Conservation (phyloP, 169 alveolate species). For the Cyclospora cayetanensis region DNA sequence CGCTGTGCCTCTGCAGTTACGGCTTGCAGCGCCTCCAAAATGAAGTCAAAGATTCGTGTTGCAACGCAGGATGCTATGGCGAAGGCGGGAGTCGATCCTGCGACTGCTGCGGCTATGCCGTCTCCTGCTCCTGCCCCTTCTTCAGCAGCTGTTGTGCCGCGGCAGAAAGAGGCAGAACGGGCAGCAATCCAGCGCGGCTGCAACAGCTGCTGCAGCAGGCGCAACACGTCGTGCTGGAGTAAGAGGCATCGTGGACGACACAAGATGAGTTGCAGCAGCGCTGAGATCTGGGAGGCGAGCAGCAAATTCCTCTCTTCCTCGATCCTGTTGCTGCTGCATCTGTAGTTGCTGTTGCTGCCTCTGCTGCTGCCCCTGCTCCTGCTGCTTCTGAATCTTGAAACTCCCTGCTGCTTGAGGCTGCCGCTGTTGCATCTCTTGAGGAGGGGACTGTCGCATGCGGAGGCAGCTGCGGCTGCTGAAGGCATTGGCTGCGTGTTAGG, state of each 20-base stretch:
- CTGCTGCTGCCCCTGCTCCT: not conserved
- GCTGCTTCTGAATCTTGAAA: not conserved
- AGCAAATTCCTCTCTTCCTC: conserved; percentile 9
- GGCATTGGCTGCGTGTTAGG: conserved; percentile 13
- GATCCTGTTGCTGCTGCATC: conserved; percentile 23
- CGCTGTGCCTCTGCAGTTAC: conserved; percentile 41
- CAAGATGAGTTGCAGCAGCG: conserved; percentile 21
- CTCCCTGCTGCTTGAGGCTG: not conserved
- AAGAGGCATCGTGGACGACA: conserved; percentile 26
- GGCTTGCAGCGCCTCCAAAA: conserved; percentile 9
- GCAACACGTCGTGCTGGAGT: conserved; percentile 47
- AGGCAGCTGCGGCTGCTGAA: conserved; percentile 11
- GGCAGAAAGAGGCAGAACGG: too few species aligned
- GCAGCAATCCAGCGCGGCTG: not conserved
- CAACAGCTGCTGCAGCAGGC: conserved; percentile 51
- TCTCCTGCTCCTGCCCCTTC: not conserved
- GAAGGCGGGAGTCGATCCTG: not conserved
- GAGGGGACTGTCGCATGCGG: not conserved
- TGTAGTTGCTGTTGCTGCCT: not conserved
- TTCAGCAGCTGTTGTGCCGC: not conserved
- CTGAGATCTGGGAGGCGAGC: not conserved
- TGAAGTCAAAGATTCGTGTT: conserved; percentile 31
- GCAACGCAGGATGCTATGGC: conserved; percentile 65
- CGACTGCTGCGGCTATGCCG: conserved; percentile 42
- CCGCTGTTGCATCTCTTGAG: not conserved